phyloP scores from a whole-genome alignment of 2,329 filamentous ascomycete species.

The Phaeosphaeriaceae sp. region DNA sequence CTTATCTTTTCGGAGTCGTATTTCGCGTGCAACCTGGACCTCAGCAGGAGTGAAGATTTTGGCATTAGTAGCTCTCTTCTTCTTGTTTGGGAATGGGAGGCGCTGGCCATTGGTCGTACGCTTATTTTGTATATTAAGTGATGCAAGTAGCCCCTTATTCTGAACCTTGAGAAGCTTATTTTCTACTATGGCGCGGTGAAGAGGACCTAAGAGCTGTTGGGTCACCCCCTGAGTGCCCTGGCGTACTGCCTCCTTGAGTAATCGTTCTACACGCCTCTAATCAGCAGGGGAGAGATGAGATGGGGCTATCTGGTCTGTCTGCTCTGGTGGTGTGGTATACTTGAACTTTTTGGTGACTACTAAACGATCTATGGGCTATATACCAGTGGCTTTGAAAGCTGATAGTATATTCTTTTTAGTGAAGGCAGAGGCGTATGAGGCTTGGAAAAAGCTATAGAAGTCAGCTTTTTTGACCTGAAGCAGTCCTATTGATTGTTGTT shows the following conservation, averaged over 20 bases:
- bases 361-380: not conserved
- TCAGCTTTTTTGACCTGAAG: not conserved
- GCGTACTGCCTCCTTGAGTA: not conserved
- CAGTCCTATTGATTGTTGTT: slow-evolving; percentile 1
- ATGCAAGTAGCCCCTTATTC: not conserved
- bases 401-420: not conserved
- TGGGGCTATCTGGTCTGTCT: not conserved
- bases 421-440: not conserved
- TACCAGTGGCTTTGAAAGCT: not conserved
- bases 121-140: slow-evolving; percentile 1
- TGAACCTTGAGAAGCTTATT: not conserved
- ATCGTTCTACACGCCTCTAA: not conserved
- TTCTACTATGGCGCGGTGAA: not conserved
- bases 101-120: not conserved
- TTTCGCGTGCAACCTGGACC: not conserved
- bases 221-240: not conserved
- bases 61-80: not conserved
- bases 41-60: not conserved
- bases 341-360: slow-evolving; percentile 1
- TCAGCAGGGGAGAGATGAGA: not conserved
- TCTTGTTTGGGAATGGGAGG: not conserved
- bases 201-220: not conserved
- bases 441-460: slow-evolving; percentile 1
- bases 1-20: not conserved
- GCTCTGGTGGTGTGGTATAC: not conserved